Evolutionary conservation across 2,329 filamentous ascomycete genomes (phyloP).

Genomic region (Colletotrichum higginsianum): DNA sequence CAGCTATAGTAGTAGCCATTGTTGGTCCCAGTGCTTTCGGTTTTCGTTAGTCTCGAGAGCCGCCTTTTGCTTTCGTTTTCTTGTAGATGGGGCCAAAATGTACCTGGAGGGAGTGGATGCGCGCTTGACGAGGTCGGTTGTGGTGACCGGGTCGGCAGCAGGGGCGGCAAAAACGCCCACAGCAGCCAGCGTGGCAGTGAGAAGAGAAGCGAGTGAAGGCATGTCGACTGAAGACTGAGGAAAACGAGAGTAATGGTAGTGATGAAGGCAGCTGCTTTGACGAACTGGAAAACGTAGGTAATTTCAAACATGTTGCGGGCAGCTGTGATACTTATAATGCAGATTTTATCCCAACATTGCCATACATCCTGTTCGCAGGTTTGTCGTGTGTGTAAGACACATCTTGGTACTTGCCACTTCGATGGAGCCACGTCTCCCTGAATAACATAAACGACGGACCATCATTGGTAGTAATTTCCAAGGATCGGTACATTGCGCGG

Average conservation of each 20-base stretch:
- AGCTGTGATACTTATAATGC: slow-evolving; percentile 7
- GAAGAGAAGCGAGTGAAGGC: slow-evolving; percentile 38
- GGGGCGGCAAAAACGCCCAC: slow-evolving; percentile 36
- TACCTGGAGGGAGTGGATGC: slow-evolving; percentile 47
- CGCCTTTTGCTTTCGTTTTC: too few species aligned
- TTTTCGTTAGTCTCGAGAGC: not conserved
- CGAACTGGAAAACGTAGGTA: not conserved
- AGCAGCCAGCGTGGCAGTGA: slow-evolving; percentile 37
- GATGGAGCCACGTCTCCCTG: slow-evolving; percentile 22
- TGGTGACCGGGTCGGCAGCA: slow-evolving; percentile 22
- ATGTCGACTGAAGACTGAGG: slow-evolving; percentile 7
- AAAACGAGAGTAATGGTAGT: slow-evolving; percentile 23
- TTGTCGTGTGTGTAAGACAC: not conserved
- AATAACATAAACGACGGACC: slow-evolving; percentile 12
- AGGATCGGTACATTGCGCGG: not conserved
- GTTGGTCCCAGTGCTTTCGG: slow-evolving; percentile 43
- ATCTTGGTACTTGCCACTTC: not conserved
- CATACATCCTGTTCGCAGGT: not conserved
- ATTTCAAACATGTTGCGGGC: not conserved
- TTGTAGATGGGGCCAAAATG: not conserved
- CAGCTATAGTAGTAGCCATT: slow-evolving; percentile 62
- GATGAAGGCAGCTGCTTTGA: slow-evolving; percentile 2
- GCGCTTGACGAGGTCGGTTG: slow-evolving; percentile 33
- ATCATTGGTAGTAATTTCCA: slow-evolving; percentile 11
- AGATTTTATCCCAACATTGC: not conserved